Conservation (phyloP, 352 stramenopile genomes). For the Phytophthora palmivora region DNA sequence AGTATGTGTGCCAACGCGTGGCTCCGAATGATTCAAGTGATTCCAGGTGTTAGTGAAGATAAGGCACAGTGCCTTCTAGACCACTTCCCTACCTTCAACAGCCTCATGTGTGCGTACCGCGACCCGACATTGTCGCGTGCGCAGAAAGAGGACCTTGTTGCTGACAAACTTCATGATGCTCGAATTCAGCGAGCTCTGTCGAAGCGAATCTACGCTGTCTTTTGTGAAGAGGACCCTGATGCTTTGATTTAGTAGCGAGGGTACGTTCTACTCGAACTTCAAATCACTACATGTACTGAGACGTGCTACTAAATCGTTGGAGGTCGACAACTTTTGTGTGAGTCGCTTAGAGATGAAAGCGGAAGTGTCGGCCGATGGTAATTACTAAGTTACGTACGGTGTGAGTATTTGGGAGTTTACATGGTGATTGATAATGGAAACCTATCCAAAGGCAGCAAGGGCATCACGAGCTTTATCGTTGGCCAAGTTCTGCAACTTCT, state of each 20-base stretch:
- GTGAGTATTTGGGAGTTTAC: too few relatives aligned
- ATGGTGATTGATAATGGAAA: too few relatives aligned
- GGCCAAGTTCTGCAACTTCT: too few relatives aligned
- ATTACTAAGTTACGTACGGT: too few relatives aligned
- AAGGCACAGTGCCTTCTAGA: constrained; percentile 70
- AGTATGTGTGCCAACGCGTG: constrained; percentile 67
- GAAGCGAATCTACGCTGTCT: constrained; percentile 61
- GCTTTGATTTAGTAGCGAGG: constrained; percentile 30
- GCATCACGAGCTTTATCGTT: too few relatives aligned
- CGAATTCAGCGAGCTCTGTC: constrained; percentile 58
- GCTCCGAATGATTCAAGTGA: constrained; percentile 83
- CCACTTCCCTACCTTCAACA: constrained; percentile 66
- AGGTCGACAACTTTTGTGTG: too few relatives aligned
- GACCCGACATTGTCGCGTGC: constrained; percentile 37
- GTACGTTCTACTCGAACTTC: background rate
- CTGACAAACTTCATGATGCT: constrained; percentile 53
- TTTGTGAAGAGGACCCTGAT: constrained; percentile 49
- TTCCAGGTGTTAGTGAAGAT: constrained; percentile 77
- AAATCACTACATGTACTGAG: background rate
- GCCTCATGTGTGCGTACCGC: constrained; percentile 56
- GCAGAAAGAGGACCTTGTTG: constrained; percentile 66
- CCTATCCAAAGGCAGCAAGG: too few relatives aligned
- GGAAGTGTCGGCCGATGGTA: too few relatives aligned
- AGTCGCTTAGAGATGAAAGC: too few relatives aligned
- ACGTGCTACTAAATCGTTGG: too few relatives aligned